phyloP scores from a whole-genome alignment of 495 filamentous ascomycete genomes.

The Opeltia flavorubescens region DNA sequence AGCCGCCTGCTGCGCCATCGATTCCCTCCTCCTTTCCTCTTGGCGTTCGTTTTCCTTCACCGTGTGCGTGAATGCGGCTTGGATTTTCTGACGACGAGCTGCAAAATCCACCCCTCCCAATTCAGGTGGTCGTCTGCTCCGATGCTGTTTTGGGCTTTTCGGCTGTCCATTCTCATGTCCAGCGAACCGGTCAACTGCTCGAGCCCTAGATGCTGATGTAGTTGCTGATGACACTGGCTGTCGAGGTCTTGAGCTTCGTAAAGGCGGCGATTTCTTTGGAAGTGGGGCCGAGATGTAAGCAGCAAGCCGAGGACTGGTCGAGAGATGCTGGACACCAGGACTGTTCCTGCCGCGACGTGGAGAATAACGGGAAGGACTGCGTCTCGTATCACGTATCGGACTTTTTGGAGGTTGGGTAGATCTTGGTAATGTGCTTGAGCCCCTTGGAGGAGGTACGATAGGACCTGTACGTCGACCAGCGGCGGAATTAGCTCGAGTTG shows the following conservation, averaged over 20 bases:
- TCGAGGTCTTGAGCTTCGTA: constrained; percentile 70
- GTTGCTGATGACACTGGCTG: constrained; percentile 65
- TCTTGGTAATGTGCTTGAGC: constrained; percentile 32
- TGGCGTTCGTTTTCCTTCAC: constrained; percentile 55
- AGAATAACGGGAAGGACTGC: constrained; percentile 22
- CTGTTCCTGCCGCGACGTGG: constrained; percentile 22
- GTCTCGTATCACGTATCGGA: constrained; percentile 21
- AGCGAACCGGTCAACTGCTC: constrained; percentile 34
- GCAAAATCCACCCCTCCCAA: constrained; percentile 66
- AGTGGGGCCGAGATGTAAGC: constrained; percentile 53
- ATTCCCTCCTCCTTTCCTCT: constrained; percentile 24
- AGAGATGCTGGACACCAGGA: constrained; percentile 17
- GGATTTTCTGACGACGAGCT: constrained; percentile 59
- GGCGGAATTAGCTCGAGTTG: constrained; percentile 30
- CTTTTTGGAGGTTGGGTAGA: constrained; percentile 21
- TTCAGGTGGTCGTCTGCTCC: constrained; percentile 33
- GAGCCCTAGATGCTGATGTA: constrained; percentile 50
- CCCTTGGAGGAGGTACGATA: constrained; percentile 29
- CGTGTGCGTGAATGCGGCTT: constrained; percentile 65
- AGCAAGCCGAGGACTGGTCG: constrained; percentile 36
- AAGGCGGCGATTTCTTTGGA: constrained; percentile 53
- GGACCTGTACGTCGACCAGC: constrained; percentile 23
- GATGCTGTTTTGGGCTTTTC: constrained; percentile 25
- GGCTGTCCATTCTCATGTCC: constrained; percentile 23
- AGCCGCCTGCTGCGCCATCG: constrained; percentile 24